These are phyloP conservation scores for Neoascochyta sp. DNA, from an alignment of 2,329 filamentous ascomycete genomes.

Conservation along the genomic window DNA sequence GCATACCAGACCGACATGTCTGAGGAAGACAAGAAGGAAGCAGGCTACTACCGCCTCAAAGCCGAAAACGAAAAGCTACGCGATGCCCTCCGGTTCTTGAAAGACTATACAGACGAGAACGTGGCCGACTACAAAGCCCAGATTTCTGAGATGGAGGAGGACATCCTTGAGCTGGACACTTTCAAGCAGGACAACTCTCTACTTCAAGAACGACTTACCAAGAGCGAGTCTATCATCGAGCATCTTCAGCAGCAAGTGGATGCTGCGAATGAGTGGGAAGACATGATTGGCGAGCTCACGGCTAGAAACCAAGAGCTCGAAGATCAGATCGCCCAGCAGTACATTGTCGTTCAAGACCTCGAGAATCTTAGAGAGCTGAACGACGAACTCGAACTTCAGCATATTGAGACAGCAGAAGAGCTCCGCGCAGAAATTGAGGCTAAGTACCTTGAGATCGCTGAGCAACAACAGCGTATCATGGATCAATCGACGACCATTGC, in stretches of 20 bases:
- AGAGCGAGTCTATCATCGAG: constrained; percentile 71
- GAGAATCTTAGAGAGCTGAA: constrained; percentile 88
- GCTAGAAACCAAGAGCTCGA: constrained; percentile 81
- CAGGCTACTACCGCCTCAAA: constrained; percentile 89
- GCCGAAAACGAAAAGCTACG: constrained; percentile 81
- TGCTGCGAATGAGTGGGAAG: constrained; percentile 79
- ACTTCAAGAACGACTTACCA: constrained; percentile 67
- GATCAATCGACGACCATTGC: constrained; percentile 78
- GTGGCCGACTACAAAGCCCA: constrained; percentile 68
- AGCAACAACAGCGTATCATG: constrained; percentile 67
- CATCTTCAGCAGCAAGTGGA: constrained; percentile 90
- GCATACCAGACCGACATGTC: constrained; percentile 82
- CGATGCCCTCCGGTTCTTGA: constrained; percentile 77
- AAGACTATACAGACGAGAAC: constrained; percentile 82
- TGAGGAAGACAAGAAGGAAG: constrained; percentile 79
- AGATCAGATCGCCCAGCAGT: constrained; percentile 79
- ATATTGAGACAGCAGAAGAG: constrained; percentile 89
- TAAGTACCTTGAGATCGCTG: constrained; percentile 77
- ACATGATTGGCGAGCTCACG: constrained; percentile 89
- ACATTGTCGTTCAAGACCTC: constrained; percentile 77
- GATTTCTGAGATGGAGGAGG: constrained; percentile 40
- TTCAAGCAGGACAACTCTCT: constrained; percentile 60
- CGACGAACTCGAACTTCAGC: constrained; percentile 90
- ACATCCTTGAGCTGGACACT: constrained; percentile 31
- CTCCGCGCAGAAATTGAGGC: constrained; percentile 91